Base-by-base conservation (phyloP, 805 yeast species). In the Ogataea paraovalis region DNA sequence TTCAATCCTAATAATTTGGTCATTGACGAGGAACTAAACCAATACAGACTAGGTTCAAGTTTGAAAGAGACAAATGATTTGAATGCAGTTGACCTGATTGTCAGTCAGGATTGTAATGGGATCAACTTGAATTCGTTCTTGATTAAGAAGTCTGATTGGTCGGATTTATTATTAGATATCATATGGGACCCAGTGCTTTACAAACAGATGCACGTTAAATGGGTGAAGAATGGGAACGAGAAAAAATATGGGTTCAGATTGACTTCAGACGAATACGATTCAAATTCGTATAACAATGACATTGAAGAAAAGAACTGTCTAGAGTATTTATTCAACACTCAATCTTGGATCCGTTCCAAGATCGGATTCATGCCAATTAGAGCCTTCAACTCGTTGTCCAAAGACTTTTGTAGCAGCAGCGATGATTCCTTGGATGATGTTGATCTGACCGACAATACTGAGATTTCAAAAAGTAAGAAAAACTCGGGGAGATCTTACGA, bases 151-250 rank as follows among this genome's bases (percentile, higher is more conserved):
- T 64, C 71, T 2, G 58, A 60, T 28, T 71, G 75, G 75, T 55
- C 74, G 2, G 61, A 62, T 28, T 50, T 67, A 13, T 52, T 71
- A 32, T 48, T 71, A 16, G 75, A 71, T 52, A 46, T 62, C 3
- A 49, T 71, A n/a, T 71, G 71, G 65, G 75, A 71, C 44, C 75
- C 75, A 3, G 66, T 70, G 4, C 57, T 71, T 23, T 71, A 68
- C 49, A 58, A 61, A 39, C 66, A 67, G 47, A 63, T 66, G 60
- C 68, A 65, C 49, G 52, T 58, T 38, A 56, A 61, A 49, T 65
- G 69, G 69, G 60, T 56, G 19, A 58, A 62, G 33, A 50, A 54
- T 38, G 58, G 60, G 14, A 45, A 47, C 23, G 51, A 55, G 37
- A 51, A 57, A 41, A 63, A 60, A 44, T 56, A 52, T 40, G 64